Conservation (phyloP, 495 filamentous ascomycete genomes). For the Melanomma pulvis-pyrius region DNA sequence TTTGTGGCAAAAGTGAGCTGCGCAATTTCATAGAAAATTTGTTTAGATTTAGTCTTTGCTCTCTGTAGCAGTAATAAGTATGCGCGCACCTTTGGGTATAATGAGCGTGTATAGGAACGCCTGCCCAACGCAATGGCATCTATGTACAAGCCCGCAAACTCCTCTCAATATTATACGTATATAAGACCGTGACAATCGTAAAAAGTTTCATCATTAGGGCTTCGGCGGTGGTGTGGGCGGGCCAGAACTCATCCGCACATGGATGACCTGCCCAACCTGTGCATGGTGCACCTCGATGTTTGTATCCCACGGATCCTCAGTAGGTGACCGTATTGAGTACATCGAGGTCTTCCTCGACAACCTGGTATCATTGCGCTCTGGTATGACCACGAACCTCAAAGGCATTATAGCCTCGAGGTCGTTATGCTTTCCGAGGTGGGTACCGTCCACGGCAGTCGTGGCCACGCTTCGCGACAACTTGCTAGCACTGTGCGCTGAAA, state of each 20-base stretch:
- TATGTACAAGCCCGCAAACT: background rate
- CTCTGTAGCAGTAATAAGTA: background rate
- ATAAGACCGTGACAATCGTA: background rate
- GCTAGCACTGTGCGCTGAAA: background rate
- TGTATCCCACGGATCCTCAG: slow-evolving; percentile 5
- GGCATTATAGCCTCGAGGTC: background rate
- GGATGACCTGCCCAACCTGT: slow-evolving; percentile 5
- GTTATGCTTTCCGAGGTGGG: background rate
- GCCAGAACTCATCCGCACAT: slow-evolving; percentile 1
- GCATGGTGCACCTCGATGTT: background rate
- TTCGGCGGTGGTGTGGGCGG: background rate
- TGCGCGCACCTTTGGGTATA: background rate
- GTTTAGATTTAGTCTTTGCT: background rate
- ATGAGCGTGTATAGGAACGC: background rate
- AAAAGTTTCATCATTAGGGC: background rate
- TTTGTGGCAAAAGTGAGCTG: too few species aligned
- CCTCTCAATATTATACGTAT: background rate
- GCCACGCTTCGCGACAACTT: background rate
- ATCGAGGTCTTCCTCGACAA: background rate
- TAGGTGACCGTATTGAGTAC: background rate
- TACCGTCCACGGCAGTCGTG: background rate
- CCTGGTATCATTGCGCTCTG: background rate
- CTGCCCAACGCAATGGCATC: background rate
- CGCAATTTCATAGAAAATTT: too few species aligned
- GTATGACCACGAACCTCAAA: background rate